Evolutionary conservation across 192 early-diverging fungal species (phyloP), one percentile per base, ranked within the genome.

Genomic region (Irineochytrium annulatum): DNA sequence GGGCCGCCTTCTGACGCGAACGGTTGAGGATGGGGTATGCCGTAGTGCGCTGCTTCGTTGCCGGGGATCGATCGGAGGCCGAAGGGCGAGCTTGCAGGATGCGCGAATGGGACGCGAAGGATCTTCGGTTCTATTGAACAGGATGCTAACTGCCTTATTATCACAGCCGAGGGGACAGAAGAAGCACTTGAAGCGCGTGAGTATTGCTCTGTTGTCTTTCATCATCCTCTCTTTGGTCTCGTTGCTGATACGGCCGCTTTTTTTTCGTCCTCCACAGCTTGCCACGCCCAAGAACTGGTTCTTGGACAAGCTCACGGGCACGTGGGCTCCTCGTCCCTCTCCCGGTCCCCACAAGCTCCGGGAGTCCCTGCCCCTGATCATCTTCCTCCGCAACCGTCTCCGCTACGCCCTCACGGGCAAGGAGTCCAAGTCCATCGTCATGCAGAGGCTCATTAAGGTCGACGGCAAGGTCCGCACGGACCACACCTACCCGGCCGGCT

Each of bases 261-360:
- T 3, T 34, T 63, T 32, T 51, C 22, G 28, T 20, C 39, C 3
- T 67, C 28, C 55, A 19, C 34, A 76, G 76, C 88, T 98, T 65
- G 81, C 79, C 72, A 93, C 97, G 44, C 97, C 97, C 80, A 93
- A 93, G 87, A 94, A 98, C 88, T 99, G 97, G 97, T 96, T 99
- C 94, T 87, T 99, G 72, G 95, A 98, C 93, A 99, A 99, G 81
- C 89, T 99, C 63, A 93, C 94, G 78, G 97, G 97, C 73, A 95
- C 88, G 71, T 91, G 87, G 86, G 96, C 95, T 58, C 95, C 95
- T 64, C 90, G 90, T 81, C 95, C 94, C 48, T 89, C 89, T 60
- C 77, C 93, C 71, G 97, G 97, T 84, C 97, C 97, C 57, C 95
- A 99, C 92, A 99, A 98, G 91, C 85, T 89, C 70, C 92, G 97